These are phyloP conservation scores for Pelargonium fulgidum DNA, from an alignment of 441 rosid genomes.

Conservation along the genomic window DNA sequence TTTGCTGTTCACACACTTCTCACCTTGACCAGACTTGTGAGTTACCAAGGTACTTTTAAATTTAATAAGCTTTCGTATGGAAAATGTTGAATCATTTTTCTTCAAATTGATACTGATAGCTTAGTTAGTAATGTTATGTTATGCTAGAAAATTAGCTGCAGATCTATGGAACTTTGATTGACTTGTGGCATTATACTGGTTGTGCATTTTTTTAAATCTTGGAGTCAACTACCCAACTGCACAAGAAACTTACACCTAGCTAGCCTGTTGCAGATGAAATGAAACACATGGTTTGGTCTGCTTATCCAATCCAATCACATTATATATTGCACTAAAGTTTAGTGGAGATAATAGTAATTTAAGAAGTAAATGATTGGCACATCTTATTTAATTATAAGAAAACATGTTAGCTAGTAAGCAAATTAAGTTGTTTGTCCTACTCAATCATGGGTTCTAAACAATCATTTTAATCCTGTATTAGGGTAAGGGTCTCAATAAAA, in stretches of 20 bases:
- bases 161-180: not conserved
- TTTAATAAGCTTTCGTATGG: too few species aligned
- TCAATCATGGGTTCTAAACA: not conserved
- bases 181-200: not conserved
- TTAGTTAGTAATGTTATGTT: not conserved
- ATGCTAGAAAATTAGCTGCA: not conserved
- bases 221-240: conserved; percentile 3
- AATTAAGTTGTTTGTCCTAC: not conserved
- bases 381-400: too few species aligned
- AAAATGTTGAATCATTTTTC: too few species aligned
- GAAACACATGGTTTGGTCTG: not conserved
- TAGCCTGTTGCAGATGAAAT: not conserved
- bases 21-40: not conserved
- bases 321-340: not conserved
- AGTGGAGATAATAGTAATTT: not conserved
- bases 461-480: not conserved
- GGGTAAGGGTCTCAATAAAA: not conserved
- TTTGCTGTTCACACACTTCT: not conserved
- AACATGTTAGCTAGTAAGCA: not conserved
- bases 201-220: too few species aligned
- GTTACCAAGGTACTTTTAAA: not conserved
- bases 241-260: not conserved
- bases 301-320: conserved; percentile 1
- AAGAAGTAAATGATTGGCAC: not conserved
- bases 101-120: not conserved